phyloP scores from a whole-genome alignment of 345 rosid genomes.

The Pelargonium nanum region DNA sequence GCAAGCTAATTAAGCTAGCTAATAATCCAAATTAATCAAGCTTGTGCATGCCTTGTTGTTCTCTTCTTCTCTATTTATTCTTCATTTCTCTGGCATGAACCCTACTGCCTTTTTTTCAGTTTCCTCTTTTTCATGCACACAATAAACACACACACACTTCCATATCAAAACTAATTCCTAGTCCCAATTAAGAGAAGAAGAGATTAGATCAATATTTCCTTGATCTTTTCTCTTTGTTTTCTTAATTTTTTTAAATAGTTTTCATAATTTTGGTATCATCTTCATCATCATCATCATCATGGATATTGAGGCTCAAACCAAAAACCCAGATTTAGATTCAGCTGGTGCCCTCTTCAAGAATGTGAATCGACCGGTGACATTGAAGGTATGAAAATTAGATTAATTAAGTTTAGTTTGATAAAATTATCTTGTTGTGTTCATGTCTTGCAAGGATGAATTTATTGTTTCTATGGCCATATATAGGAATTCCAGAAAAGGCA shows the following conservation, averaged over 20 bases:
- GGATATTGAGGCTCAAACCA: not conserved
- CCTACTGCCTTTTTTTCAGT: not conserved
- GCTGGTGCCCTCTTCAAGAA: not conserved
- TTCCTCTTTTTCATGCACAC: not conserved
- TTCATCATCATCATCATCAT: not conserved
- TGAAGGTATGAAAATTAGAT: not conserved
- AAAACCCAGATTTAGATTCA: not conserved
- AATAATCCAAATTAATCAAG: too few species aligned
- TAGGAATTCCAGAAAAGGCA: too few species aligned
- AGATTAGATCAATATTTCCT: not conserved
- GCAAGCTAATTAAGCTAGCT: too few species aligned
- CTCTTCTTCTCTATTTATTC: not conserved
- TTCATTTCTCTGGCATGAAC: not conserved
- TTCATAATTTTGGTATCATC: not conserved
- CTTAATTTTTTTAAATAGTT: not conserved
- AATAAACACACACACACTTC: not conserved
- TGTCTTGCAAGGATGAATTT: too few species aligned
- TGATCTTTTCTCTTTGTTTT: not conserved
- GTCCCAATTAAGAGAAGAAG: not conserved
- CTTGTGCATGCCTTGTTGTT: not conserved
- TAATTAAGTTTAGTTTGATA: too few species aligned
- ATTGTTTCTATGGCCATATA: too few species aligned
- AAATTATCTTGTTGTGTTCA: too few species aligned
- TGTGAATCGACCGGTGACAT: not conserved
- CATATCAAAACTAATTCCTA: too few species aligned